Percentiles rank a stretch among this genome's conserved stretches.
Evolutionary conservation across 331 rosid genomes (phyloP).

Genomic region (Malus hybrid): DNA sequence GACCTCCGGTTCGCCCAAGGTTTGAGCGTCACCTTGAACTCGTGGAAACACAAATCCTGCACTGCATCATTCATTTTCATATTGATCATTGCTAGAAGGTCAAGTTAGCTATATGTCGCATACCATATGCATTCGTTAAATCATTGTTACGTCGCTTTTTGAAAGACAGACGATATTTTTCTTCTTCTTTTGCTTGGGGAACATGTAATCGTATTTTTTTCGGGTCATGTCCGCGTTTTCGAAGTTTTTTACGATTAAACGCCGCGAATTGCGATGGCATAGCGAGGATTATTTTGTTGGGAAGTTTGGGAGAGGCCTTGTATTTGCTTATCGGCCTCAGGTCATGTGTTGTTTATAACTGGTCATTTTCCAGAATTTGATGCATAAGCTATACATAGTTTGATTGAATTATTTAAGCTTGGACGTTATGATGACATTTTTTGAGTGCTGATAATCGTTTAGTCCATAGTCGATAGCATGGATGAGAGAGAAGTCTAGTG

Average conservation of each 20-base stretch:
- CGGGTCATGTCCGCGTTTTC: neutral
- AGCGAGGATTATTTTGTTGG: constrained; percentile 15
- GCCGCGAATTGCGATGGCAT: constrained; percentile 24
- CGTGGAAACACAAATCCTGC: constrained; percentile 24
- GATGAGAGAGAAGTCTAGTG: constrained; percentile 2
- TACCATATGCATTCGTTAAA: constrained; percentile 42
- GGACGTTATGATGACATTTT: too few relatives aligned
- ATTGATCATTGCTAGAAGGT: constrained; percentile 7
- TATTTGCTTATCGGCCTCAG: constrained; percentile 12
- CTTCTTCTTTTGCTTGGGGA: constrained; percentile 1
- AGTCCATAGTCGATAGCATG: neutral
- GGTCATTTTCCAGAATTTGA: neutral
- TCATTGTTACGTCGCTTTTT: constrained; percentile 14
- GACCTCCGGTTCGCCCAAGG: constrained; percentile 9
- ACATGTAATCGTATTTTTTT: constrained; percentile 25
- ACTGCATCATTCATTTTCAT: constrained; percentile 23
- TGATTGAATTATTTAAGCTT: neutral
- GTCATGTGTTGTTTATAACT: neutral
- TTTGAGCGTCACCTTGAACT: neutral
- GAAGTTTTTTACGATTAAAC: constrained; percentile 9
- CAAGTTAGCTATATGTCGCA: constrained; percentile 17
- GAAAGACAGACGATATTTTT: neutral
- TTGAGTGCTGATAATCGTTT: too few relatives aligned
- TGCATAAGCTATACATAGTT: neutral
- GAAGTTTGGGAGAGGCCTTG: constrained; percentile 18